Evolutionary conservation across 805 yeast genomes (phyloP).

Genomic region (Sugiyamaella floridensis): DNA sequence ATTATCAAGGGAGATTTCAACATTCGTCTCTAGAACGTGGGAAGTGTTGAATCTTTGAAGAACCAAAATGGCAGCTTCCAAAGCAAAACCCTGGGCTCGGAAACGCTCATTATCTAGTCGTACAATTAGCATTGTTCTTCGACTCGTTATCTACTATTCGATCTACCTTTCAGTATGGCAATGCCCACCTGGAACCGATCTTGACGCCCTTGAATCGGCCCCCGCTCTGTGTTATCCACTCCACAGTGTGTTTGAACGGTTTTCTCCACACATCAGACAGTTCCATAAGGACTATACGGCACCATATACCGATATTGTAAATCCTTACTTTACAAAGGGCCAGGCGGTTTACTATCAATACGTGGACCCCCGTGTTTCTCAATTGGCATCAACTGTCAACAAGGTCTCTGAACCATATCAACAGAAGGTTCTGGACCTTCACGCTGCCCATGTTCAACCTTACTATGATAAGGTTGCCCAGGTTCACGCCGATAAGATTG

Average conservation of each 20-base stretch:
- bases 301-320: conserved; percentile 9
- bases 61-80: background rate
- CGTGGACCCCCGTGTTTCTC: conserved; percentile 9
- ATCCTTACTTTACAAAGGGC: conserved; percentile 11
- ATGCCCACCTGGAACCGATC: conserved; percentile 19
- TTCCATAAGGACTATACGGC: conserved; percentile 9
- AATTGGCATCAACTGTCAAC: conserved; percentile 1
- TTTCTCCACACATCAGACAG: conserved; percentile 18
- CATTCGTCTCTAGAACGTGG: too few species aligned
- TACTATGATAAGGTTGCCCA: conserved; percentile 7
- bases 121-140: background rate
- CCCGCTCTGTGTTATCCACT: conserved; percentile 20
- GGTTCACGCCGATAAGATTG: conserved; percentile 7
- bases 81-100: background rate
- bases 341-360: conserved; percentile 6
- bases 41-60: too few species aligned
- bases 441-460: conserved; percentile 13
- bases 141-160: conserved; percentile 24
- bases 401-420: conserved; percentile 7
- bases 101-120: background rate
- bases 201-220: conserved; percentile 1
- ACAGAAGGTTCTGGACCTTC: conserved; percentile 5
- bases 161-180: conserved; percentile 20
- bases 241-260: conserved; percentile 13
- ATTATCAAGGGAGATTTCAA: too few species aligned